Base-by-base conservation (phyloP, 2,329 filamentous ascomycete species). In the Ascochyta rabiei region DNA sequence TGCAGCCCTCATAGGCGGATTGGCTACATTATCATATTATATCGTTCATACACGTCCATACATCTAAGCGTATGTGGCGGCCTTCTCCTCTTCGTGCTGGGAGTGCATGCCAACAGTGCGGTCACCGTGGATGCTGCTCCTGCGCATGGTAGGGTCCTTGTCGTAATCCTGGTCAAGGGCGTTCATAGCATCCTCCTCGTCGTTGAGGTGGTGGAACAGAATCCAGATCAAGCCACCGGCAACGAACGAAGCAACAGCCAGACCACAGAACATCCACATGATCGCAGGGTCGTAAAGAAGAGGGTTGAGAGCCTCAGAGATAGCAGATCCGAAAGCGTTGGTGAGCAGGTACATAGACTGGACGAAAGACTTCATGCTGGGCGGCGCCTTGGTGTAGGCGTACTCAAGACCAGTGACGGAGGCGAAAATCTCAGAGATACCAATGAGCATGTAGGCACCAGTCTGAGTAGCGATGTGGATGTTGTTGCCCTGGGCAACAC, bases 271-370 rank as follows among this genome's bases (percentile, higher is more conserved):
- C 84, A 89, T 85, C 85, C 86, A 89, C 60, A 87, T 64, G 63
- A 89, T 84, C 58, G 84, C 81, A 4, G 88, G 88, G 62, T 90
- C 84, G 55, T 83, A 82, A 2, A 85, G 80, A 3, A 82, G 78
- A 0, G 86, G 84, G 16, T 84, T 82, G 9, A 90, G 76, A 0
- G 86, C 87, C 69, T 88, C 84, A 8, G 82, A 84, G 23, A 90
- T 79, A 50, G 84, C 84, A 1, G 84, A 80, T 7, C 83, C 83
- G 50, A 86, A 81, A 6, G 84, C 85, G 59, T 81, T 84, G 60
- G 84, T 86, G 61, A 87, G 80, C 47, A 86, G 81, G 69, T 81
- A 86, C 54, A 87, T 76, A 81, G 81, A 73, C 61, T 79, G 77
- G 24, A 80, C 76, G 57, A 80, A 79, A 0, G 75, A 78, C 67